A percentile compares a stretch with the other conserved stretches of the same genome.
phyloP scores from a whole-genome alignment of 106 monocot genomes.

The Cymbidium sinense region DNA sequence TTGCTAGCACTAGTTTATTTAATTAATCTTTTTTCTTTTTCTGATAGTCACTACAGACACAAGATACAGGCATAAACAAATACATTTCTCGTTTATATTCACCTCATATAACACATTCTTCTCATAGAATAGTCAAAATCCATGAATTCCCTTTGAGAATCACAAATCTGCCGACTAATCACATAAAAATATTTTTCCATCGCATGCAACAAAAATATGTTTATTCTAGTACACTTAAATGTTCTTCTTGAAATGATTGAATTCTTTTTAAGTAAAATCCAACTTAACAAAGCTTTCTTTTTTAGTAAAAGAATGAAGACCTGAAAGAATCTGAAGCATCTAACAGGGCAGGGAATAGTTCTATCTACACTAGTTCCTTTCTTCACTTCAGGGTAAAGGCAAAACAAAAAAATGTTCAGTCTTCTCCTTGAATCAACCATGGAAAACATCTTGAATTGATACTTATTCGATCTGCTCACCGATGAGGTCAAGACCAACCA shows the following conservation, averaged over 20 bases:
- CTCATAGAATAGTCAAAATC: not conserved
- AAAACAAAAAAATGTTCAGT: not conserved
- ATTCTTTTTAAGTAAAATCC: constrained; percentile 23
- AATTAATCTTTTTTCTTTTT: not conserved
- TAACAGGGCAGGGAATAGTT: constrained; percentile 26
- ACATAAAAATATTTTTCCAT: not conserved
- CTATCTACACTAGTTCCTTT: constrained; percentile 26
- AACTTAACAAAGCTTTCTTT: constrained; percentile 22
- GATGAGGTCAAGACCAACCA: constrained; percentile 91
- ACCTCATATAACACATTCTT: too few species aligned
- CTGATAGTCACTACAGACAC: not conserved
- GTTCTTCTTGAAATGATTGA: constrained; percentile 8
- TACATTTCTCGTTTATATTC: not conserved
- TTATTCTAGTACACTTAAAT: constrained; percentile 1
- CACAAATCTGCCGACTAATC: not conserved
- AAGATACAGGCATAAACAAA: not conserved
- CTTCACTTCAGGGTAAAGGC: not conserved
- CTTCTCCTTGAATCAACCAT: not conserved
- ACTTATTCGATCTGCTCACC: constrained; percentile 85
- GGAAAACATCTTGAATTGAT: not conserved
- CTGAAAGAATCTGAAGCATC: constrained; percentile 37
- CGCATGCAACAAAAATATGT: constrained; percentile 1
- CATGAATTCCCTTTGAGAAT: constrained; percentile 4
- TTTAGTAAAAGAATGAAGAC: constrained; percentile 47
- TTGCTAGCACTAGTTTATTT: not conserved